A percentile compares a stretch with the other conserved stretches of the same genome.
phyloP scores from a whole-genome alignment of 2,329 filamentous ascomycete species.

The Clarireedia homoeocarpa region DNA sequence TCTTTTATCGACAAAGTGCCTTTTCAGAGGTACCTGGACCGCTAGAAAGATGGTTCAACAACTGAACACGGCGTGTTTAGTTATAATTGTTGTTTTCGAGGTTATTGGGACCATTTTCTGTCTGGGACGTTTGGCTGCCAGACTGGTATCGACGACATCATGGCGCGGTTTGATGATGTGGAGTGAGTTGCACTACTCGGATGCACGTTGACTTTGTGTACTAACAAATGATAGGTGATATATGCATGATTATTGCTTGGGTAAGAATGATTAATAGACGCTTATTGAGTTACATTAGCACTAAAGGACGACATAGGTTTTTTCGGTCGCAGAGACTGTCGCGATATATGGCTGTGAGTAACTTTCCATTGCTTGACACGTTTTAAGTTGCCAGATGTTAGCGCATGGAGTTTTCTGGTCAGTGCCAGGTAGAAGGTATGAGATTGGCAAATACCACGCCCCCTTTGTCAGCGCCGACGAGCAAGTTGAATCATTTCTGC shows the following conservation, averaged over 20 bases:
- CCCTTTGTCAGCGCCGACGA: too few species aligned
- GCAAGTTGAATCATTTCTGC: too few species aligned
- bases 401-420: too few species aligned
- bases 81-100: constrained; percentile 10
- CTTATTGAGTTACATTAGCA: background rate
- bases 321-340: constrained; percentile 2
- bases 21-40: background rate
- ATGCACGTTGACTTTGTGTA: background rate
- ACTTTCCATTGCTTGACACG: background rate
- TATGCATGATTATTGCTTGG: constrained; percentile 15
- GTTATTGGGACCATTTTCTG: constrained; percentile 14
- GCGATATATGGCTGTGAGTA: constrained; percentile 5
- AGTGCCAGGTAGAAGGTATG: too few species aligned
- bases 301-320: constrained; percentile 8
- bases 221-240: constrained; percentile 11
- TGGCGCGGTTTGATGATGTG: constrained; percentile 17
- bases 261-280: background rate
- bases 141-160: constrained; percentile 7
- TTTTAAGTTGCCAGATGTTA: too few species aligned
- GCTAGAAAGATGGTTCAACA: constrained; percentile 26
- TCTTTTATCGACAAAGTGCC: background rate
- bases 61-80: constrained; percentile 14
- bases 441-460: too few species aligned
- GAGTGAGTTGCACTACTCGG: constrained; percentile 7
- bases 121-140: constrained; percentile 10